These are phyloP conservation scores for Pythium phragmitis DNA, from an alignment of 352 stramenopile species.

Conservation along the genomic window DNA sequence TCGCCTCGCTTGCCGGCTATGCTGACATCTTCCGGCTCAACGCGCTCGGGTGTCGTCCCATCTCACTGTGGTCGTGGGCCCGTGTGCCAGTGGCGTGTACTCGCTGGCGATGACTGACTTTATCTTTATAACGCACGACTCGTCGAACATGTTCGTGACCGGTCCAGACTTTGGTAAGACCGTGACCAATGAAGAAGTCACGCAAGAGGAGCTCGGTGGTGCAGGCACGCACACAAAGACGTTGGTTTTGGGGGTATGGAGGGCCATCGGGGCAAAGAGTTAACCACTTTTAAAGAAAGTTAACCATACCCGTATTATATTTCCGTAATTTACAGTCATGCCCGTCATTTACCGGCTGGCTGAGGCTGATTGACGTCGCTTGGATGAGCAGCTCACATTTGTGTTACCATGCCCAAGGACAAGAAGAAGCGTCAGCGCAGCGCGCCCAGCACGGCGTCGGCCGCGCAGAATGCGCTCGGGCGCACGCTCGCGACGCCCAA, in stretches of 20 bases:
- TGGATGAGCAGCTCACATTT: conserved; percentile 1
- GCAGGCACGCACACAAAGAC: conserved; percentile 92
- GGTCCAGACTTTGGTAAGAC: conserved; percentile 98
- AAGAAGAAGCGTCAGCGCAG: conserved; percentile 87
- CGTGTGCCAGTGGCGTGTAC: conserved; percentile 94
- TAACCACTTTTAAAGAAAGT: too few relatives aligned
- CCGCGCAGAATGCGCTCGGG: conserved; percentile 76
- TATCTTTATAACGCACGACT: conserved; percentile 98
- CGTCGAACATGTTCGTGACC: conserved; percentile 99
- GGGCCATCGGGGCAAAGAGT: too few relatives aligned
- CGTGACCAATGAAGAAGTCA: conserved; percentile 97
- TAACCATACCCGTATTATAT: too few relatives aligned
- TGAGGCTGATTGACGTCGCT: conserved; percentile 14
- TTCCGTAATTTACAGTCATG: conserved; percentile 4
- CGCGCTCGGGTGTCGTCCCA: conserved; percentile 95
- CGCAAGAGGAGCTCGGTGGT: conserved; percentile 93
- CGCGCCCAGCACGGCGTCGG: conserved; percentile 51
- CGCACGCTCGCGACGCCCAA: conserved; percentile 96
- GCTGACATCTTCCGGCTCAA: conserved; percentile 99
- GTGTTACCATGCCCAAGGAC: conserved; percentile 75
- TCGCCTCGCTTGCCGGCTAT: conserved; percentile 97
- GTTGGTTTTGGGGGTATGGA: too few relatives aligned
- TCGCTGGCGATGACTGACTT: conserved; percentile 99
- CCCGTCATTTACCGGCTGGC: conserved; percentile 24
- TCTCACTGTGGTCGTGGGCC: conserved; percentile 97